Evolutionary conservation across 305 asterid genomes (phyloP).

Genomic region (Fraxinus baroniana): DNA sequence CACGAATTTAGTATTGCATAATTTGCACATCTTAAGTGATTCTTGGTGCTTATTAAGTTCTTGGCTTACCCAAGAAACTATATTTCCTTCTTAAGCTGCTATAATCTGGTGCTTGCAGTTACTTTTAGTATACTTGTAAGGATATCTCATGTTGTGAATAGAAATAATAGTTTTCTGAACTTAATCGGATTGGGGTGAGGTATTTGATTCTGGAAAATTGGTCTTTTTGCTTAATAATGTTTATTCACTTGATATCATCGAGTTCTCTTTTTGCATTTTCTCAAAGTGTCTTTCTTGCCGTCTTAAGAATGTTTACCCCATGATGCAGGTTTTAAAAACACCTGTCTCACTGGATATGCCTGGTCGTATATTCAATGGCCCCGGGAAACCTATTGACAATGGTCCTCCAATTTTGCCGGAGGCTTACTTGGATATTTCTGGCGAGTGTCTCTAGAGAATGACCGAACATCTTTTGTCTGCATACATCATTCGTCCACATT

Average conservation of each 20-base stretch:
- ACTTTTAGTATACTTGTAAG: background rate
- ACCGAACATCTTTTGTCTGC: constrained; percentile 11
- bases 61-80: background rate
- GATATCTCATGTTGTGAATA: background rate
- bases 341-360: constrained; percentile 99
- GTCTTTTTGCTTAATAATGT: background rate
- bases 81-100: background rate
- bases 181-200: background rate
- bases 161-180: background rate
- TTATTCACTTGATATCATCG: background rate
- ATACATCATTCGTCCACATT: constrained; percentile 1
- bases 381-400: constrained; percentile 97
- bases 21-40: background rate
- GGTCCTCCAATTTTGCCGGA: constrained; percentile 99
- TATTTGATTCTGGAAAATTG: background rate
- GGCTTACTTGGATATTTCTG: constrained; percentile 98
- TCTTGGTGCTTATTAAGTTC: background rate
- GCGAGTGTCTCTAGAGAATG: constrained; percentile 42
- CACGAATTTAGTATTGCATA: background rate
- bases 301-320: background rate
- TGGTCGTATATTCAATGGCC: constrained; percentile 97
- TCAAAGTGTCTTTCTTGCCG: background rate
- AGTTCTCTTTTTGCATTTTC: background rate
- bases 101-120: background rate
- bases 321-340: constrained; percentile 77